Conservation (phyloP, 495 filamentous ascomycete genomes). For the Glarea lozoyensis region DNA sequence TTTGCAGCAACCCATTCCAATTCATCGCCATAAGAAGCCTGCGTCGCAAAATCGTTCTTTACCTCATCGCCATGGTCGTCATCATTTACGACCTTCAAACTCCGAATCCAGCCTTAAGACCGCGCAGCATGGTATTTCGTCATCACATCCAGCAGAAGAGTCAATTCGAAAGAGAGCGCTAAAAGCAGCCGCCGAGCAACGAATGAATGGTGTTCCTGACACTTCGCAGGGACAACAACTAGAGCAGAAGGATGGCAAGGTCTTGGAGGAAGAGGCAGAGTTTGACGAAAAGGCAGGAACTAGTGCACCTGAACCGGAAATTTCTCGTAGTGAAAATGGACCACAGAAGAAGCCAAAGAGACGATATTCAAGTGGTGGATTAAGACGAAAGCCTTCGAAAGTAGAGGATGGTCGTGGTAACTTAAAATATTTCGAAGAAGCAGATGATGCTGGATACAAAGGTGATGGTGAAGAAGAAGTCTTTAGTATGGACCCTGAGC, state of each 20-base stretch:
- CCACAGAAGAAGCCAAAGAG: conserved; percentile 37
- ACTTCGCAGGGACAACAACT: not conserved
- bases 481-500: conserved; percentile 62
- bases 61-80: conserved; percentile 25
- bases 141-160: conserved; percentile 12
- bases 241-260: not conserved
- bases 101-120: conserved; percentile 21
- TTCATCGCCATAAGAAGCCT: conserved; percentile 49
- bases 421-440: conserved; percentile 72
- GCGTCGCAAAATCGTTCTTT: conserved; percentile 52
- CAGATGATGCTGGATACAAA: conserved; percentile 70
- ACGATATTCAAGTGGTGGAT: conserved; percentile 72
- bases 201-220: conserved; percentile 1
- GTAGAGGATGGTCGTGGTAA: conserved; percentile 56
- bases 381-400: conserved; percentile 58
- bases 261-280: conserved; percentile 3
- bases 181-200: conserved; percentile 14
- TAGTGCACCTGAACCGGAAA: conserved; percentile 47
- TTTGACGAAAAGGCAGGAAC: conserved; percentile 38
- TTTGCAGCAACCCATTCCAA: conserved; percentile 63
- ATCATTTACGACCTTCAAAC: conserved; percentile 13
- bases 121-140: conserved; percentile 7
- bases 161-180: conserved; percentile 20
- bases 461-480: conserved; percentile 68
- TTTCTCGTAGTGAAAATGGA: conserved; percentile 27